Evolutionary conservation across 1,284 basidiomycete species (phyloP), one percentile per base, ranked within the genome.

Genomic region (Pseudozyma hubeiensis): DNA sequence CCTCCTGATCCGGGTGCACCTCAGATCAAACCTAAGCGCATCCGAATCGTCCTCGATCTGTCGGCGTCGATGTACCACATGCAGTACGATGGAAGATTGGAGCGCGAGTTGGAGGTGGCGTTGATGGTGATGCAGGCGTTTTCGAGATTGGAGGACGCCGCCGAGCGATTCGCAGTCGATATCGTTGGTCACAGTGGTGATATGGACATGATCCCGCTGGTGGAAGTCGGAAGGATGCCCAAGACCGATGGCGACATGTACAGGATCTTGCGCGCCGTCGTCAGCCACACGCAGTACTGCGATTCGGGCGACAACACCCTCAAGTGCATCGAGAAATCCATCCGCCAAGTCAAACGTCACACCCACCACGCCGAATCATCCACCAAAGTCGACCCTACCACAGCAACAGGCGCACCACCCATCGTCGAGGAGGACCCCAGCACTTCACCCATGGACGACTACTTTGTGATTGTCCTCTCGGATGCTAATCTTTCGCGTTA

Each of bases 401-500:
- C 68, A 11, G 58, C 62, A 10, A 71, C 63, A 4, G 68, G 63
- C 11, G 49, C 40, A 35, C 31, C 53, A 3, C 49, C 69, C 1
- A 70, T 62, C 31, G 60, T 53, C 7, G 64, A 65, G 29, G 57
- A 66, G 19, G 66, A 67, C 34, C 44, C 64, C 3, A 44, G 39
- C 5, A 60, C 52, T 33, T 79, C 48, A 4, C 53, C 73, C 24
- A 80, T 78, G 61, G 82, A 86, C 69, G 85, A 85, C 57, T 82
- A 81, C 71, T 84, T 86, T 71, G 84, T 85, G 52, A 81, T 85
- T 60, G 84, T 79, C 10, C 64, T 86, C 29, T 79, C 78, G 14
- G 85, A 86, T 58, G 85, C 85, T 34, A 84, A 86, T 59, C 78
- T 86, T 46, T 61, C 64, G 6, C 67, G 85, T 14, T 86, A 86